phyloP scores from a whole-genome alignment of 2,329 filamentous ascomycete species.

The Graphilbum fragrans region DNA sequence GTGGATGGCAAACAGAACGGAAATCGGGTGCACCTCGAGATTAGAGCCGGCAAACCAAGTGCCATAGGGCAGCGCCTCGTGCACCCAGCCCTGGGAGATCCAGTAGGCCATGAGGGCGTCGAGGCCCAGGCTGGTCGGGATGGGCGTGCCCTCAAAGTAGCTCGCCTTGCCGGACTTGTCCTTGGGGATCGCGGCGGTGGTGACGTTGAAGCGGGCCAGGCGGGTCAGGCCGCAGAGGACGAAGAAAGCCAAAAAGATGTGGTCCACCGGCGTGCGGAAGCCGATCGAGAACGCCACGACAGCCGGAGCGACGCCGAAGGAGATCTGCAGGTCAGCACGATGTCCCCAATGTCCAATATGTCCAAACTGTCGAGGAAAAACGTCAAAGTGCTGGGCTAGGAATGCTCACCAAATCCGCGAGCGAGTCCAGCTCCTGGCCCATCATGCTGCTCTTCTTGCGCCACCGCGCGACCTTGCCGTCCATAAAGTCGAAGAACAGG shows the following conservation, averaged over 20 bases:
- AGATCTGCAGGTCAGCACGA: constrained; percentile 50
- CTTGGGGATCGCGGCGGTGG: constrained; percentile 78
- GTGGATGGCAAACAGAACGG: constrained; percentile 71
- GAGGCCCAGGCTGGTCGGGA: constrained; percentile 76
- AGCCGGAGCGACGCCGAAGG: constrained; percentile 86
- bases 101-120: constrained; percentile 83
- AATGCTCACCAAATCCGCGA: constrained; percentile 73
- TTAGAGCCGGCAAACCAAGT: constrained; percentile 51
- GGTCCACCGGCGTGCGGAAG: constrained; percentile 72
- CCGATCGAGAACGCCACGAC: constrained; percentile 81
- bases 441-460: constrained; percentile 93
- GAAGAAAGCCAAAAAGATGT: constrained; percentile 71
- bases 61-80: constrained; percentile 68
- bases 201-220: constrained; percentile 95
- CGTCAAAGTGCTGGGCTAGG: neutral
- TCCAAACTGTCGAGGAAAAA: no score
- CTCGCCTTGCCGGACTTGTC: constrained; percentile 82
- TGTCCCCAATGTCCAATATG: no score
- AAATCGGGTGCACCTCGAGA: constrained; percentile 76
- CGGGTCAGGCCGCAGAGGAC: constrained; percentile 89
- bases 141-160: constrained; percentile 96
- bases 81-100: constrained; percentile 68
- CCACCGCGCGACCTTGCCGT: constrained; percentile 94
- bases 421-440: constrained; percentile 93
- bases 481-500: constrained; percentile 95